A percentile compares a stretch with the other conserved stretches of the same genome.
Conservation (phyloP, 805 yeast species). For the Candida methanosorbosa region DNA sequence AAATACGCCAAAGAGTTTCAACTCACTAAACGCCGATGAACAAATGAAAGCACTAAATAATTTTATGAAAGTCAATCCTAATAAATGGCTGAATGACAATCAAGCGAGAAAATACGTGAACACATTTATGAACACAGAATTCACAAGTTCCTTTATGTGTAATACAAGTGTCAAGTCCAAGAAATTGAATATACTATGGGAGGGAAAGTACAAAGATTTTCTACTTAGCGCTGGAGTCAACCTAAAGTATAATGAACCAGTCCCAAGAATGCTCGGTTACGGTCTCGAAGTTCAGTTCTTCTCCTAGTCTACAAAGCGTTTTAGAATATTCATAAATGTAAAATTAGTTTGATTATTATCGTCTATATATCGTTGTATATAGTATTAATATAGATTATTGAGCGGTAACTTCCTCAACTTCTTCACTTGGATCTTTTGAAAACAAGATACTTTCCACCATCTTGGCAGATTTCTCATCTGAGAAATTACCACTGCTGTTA, state of each 20-base stretch:
- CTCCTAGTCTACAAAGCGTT: too few species aligned
- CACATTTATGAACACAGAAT: conserved; percentile 42
- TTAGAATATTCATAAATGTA: too few species aligned
- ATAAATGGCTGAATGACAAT: conserved; percentile 8
- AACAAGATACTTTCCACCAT: conserved; percentile 43
- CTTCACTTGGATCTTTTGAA: too few species aligned
- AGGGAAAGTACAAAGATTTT: conserved; percentile 76
- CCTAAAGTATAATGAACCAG: conserved; percentile 32
- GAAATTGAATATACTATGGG: conserved; percentile 69
- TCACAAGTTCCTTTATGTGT: conserved; percentile 63
- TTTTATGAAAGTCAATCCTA: conserved; percentile 16
- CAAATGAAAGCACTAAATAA: conserved; percentile 12
- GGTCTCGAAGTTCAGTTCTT: conserved; percentile 61
- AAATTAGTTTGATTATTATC: too few species aligned
- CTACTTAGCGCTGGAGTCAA: conserved; percentile 67
- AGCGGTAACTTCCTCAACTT: too few species aligned
- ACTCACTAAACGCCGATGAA: conserved; percentile 11
- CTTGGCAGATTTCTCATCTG: conserved; percentile 45
- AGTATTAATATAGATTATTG: too few species aligned
- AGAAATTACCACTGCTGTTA: conserved; percentile 26
- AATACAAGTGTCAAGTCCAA: conserved; percentile 61
- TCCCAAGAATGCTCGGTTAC: conserved; percentile 40
- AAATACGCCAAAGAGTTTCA: conserved; percentile 5
- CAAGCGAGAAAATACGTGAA: conserved; percentile 14
- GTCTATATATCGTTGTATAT: too few species aligned